Evolutionary conservation across 768 basidiomycete species (phyloP), one percentile per base, ranked within the genome.

Genomic region (Tricholoma terreum): DNA sequence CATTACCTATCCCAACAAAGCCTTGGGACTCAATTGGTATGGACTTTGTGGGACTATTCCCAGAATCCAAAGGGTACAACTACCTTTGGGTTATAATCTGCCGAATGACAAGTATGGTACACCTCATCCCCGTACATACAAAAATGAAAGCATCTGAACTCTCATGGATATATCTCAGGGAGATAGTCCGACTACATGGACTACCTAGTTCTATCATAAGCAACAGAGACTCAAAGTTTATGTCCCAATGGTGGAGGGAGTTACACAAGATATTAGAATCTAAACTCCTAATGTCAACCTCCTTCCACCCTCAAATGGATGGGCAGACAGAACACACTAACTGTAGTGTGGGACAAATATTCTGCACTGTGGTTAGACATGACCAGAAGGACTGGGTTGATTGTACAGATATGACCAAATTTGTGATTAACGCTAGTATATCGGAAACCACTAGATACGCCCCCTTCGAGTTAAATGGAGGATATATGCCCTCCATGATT

Each of bases 341-440:
- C 34, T 35, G 65, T 0, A 62, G 46, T 14, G 56, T 77, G 1
- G 62, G 58, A 0, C 73, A 76, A 53, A 74, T 75, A 4, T 63
- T 77, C 24, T 49, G 63, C 0, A 40, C 66, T 0, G 17, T 60
- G 0, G 59, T 75, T 1, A 10, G 50, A 0, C 62, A 65, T 45
- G 42, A 45, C 22, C 42, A 45, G 42, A 63, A 60, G 0, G 66
- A 77, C 38, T 77, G 74, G 73, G 61, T 69, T 0, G 57, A 66
- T 0, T 61, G 65, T 8, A 9, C 75, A 0, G 70, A 71, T 2
- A 52, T 73, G 50, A 64, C 67, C 0, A 74, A 78, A 54, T 78
- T 79, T 58, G 75, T 75, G 0, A 69, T 77, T 4, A 80, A 58
- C 14, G 15, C 45, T 7, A 58, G 65, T 33, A 52, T 64, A 3